Percentiles rank a stretch among this genome's conserved stretches.
These are phyloP conservation scores for Pichia norvegensis DNA, from an alignment of 1,139 yeast genomes.

Conservation along the genomic window DNA sequence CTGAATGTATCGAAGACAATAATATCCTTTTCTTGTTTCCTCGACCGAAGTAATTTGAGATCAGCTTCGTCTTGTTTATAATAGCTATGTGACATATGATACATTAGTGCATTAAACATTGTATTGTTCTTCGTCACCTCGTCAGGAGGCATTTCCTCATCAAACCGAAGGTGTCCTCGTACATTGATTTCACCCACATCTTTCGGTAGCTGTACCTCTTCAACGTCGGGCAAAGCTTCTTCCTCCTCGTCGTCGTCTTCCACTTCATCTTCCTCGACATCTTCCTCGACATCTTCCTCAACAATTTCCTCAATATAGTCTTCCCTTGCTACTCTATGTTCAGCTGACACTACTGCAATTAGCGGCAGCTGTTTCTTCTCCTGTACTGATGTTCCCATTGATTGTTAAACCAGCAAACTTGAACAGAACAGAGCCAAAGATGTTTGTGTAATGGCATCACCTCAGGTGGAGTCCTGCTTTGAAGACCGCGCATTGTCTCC, in stretches of 20 bases:
- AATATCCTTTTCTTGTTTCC: not conserved
- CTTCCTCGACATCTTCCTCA: not conserved
- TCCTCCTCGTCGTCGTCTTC: constrained; percentile 4
- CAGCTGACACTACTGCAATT: too few species aligned
- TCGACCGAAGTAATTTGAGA: too few species aligned
- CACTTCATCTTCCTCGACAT: not conserved
- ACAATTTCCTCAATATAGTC: not conserved
- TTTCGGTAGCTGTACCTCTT: constrained; percentile 9
- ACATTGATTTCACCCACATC: constrained; percentile 15
- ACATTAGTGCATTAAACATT: constrained; percentile 24
- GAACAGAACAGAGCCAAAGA: too few species aligned
- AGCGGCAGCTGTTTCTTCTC: too few species aligned
- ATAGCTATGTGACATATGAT: constrained; percentile 9
- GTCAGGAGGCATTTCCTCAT: constrained; percentile 19
- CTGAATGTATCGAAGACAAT: constrained; percentile 22
- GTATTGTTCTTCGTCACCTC: constrained; percentile 26
- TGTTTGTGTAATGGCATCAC: too few species aligned
- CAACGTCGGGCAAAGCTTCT: not conserved
- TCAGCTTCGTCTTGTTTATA: not conserved
- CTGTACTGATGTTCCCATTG: too few species aligned
- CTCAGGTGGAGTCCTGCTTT: too few species aligned
- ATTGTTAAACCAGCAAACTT: too few species aligned
- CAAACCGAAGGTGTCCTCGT: constrained; percentile 15
- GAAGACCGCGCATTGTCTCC: too few species aligned
- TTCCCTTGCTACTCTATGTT: too few species aligned